Conservation (phyloP, 2,329 filamentous ascomycete genomes). For the Metarhizium anisopliae region DNA sequence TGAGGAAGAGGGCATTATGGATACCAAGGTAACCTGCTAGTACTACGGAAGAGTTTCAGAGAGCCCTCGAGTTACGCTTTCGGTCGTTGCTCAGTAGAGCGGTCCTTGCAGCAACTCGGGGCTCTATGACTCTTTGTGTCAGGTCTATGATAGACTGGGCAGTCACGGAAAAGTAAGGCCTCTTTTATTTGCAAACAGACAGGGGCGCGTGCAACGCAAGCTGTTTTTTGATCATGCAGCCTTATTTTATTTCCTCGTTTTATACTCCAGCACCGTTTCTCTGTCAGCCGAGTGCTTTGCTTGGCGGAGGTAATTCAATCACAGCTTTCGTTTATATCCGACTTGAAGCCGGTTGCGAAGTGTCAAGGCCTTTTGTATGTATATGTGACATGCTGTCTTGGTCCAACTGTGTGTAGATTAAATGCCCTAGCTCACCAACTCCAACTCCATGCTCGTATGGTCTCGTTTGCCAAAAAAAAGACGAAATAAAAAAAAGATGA, state of each 20-base stretch:
- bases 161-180: slow-evolving; percentile 2
- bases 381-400: not conserved
- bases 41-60: slow-evolving; percentile 1
- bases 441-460: not conserved
- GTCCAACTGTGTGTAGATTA: not conserved
- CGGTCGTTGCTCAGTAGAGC: not conserved
- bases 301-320: slow-evolving; percentile 37
- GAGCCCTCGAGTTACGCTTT: not conserved
- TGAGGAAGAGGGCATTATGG: slow-evolving; percentile 17
- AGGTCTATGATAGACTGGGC: slow-evolving; percentile 2
- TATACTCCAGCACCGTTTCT: slow-evolving; percentile 22
- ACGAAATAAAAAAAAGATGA: not conserved
- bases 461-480: not conserved
- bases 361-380: not conserved
- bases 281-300: slow-evolving; percentile 27
- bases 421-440: not conserved
- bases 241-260: slow-evolving; percentile 20
- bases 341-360: not conserved
- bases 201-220: slow-evolving; percentile 5
- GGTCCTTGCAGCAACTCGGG: not conserved
- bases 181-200: not conserved
- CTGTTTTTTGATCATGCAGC: slow-evolving; percentile 24
- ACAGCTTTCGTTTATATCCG: slow-evolving; percentile 18
- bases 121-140: not conserved
- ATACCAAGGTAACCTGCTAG: slow-evolving; percentile 19